Evolutionary conservation across 1,139 yeast genomes (phyloP).

Genomic region (Ogataea hybrid): DNA sequence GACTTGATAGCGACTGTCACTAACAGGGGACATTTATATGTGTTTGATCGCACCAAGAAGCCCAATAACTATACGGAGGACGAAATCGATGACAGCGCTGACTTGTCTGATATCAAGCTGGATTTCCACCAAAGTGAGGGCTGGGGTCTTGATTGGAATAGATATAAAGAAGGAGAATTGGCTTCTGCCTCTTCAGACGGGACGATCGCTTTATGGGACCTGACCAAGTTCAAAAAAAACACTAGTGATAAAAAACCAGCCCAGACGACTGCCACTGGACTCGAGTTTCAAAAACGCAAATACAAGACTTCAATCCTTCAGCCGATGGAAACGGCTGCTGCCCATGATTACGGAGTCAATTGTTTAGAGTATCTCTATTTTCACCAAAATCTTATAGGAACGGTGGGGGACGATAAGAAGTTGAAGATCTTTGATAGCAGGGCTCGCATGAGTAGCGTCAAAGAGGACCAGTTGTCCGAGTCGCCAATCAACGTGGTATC

Average conservation of each 20-base stretch:
- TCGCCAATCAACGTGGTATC: slow-evolving; percentile 60
- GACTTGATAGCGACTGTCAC: slow-evolving; percentile 68
- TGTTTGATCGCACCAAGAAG: slow-evolving; percentile 55
- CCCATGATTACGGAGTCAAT: slow-evolving; percentile 48
- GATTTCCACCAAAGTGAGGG: slow-evolving; percentile 31
- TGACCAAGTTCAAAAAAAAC: slow-evolving; percentile 22
- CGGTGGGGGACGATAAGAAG: slow-evolving; percentile 56
- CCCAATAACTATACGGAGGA: slow-evolving; percentile 31
- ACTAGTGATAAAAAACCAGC: slow-evolving; percentile 12
- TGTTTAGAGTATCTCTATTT: slow-evolving; percentile 59
- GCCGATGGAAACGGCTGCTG: slow-evolving; percentile 21
- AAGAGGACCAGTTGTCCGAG: slow-evolving; percentile 28
- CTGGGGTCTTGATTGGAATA: slow-evolving; percentile 35
- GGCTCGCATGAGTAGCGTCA: slow-evolving; percentile 32
- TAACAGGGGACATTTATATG: slow-evolving; percentile 26
- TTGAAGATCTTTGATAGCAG: slow-evolving; percentile 49
- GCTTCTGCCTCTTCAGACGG: slow-evolving; percentile 34
- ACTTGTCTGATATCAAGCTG: slow-evolving; percentile 27
- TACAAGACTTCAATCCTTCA: slow-evolving; percentile 15
- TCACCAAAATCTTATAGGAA: slow-evolving; percentile 55
- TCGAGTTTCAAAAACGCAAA: slow-evolving; percentile 14
- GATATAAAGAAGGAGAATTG: slow-evolving; percentile 25
- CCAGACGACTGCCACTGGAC: slow-evolving; percentile 1
- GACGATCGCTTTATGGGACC: slow-evolving; percentile 33
- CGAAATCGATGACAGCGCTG: slow-evolving; percentile 16